phyloP scores from a whole-genome alignment of 208 protist species.

The Lotmaria passim region DNA sequence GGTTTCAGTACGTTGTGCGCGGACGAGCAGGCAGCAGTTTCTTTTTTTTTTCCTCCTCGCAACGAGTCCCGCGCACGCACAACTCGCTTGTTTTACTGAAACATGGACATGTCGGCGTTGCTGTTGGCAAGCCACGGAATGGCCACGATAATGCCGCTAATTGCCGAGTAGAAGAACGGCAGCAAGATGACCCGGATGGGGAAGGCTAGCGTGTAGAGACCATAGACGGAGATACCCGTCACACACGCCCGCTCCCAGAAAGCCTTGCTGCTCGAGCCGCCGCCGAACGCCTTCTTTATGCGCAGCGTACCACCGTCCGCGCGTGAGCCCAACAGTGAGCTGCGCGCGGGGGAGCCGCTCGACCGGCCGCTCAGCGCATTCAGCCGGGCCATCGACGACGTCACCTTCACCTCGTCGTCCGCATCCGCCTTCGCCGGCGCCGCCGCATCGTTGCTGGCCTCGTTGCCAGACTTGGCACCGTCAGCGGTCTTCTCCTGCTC shows the following conservation, averaged over 20 bases:
- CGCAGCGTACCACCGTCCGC: constrained; percentile 32
- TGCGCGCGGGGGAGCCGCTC: constrained; percentile 10
- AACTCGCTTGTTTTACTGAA: background rate
- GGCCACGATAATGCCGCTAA: constrained; percentile 61
- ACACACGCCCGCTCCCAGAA: constrained; percentile 85
- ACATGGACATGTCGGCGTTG: constrained; percentile 30
- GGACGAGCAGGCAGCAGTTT: background rate
- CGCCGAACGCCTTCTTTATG: constrained; percentile 36
- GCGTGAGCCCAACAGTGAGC: constrained; percentile 12
- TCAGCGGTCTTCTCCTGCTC: constrained; percentile 19
- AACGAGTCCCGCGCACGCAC: background rate
- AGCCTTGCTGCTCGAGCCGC: constrained; percentile 42
- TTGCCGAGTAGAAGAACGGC: constrained; percentile 67
- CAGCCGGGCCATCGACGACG: constrained; percentile 58
- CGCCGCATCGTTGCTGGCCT: constrained; percentile 6
- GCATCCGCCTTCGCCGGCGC: constrained; percentile 8
- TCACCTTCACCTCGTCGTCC: constrained; percentile 46
- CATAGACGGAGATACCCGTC: constrained; percentile 56
- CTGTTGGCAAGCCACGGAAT: constrained; percentile 79
- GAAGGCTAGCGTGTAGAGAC: constrained; percentile 78
- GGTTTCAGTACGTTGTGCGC: no score
- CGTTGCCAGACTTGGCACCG: background rate
- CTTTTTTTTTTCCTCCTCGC: background rate
- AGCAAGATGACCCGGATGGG: constrained; percentile 79
- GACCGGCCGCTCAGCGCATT: constrained; percentile 48